Percentiles rank a stretch among this genome's conserved stretches.
Evolutionary conservation across 441 rosid species (phyloP).

Genomic region (Sinapis alba): DNA sequence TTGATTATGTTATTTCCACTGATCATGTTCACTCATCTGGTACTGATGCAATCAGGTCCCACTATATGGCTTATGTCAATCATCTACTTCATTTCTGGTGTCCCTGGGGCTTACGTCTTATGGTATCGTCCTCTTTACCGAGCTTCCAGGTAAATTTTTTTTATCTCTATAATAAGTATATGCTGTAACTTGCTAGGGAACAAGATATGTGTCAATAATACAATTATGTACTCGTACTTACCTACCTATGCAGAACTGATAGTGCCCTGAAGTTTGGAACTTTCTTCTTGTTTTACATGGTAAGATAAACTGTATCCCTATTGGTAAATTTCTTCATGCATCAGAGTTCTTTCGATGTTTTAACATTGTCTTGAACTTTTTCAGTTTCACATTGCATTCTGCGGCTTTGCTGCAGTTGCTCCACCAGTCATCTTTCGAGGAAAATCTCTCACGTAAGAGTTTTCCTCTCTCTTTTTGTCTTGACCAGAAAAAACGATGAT

Average conservation of each 20-base stretch:
- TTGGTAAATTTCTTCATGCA: constrained; percentile 2
- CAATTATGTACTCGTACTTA: constrained; percentile 10
- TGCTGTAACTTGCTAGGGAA: too few species aligned
- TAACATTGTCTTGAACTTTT: constrained; percentile 22
- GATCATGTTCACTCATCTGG: constrained; percentile 24
- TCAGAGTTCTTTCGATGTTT: not conserved
- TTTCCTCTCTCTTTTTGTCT: constrained; percentile 9
- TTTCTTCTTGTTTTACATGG: constrained; percentile 81
- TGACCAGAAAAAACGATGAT: not conserved
- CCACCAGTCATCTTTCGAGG: constrained; percentile 98
- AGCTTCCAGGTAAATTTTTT: constrained; percentile 90
- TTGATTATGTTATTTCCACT: not conserved
- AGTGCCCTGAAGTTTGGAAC: constrained; percentile 96
- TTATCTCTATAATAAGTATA: constrained; percentile 10
- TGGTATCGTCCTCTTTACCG: constrained; percentile 99
- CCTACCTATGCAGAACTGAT: constrained; percentile 75
- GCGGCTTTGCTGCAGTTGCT: constrained; percentile 88
- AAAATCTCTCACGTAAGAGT: constrained; percentile 89
- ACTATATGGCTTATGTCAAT: constrained; percentile 95
- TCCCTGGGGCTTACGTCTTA: constrained; percentile 86
- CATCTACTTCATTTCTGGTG: constrained; percentile 89
- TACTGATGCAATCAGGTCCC: constrained; percentile 52
- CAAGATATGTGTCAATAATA: constrained; percentile 4
- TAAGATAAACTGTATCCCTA: constrained; percentile 41
- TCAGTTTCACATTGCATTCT: constrained; percentile 92